These are phyloP conservation scores for Uronychia binucleata DNA, from an alignment of 73 alveolate genomes.

Conservation along the genomic window DNA sequence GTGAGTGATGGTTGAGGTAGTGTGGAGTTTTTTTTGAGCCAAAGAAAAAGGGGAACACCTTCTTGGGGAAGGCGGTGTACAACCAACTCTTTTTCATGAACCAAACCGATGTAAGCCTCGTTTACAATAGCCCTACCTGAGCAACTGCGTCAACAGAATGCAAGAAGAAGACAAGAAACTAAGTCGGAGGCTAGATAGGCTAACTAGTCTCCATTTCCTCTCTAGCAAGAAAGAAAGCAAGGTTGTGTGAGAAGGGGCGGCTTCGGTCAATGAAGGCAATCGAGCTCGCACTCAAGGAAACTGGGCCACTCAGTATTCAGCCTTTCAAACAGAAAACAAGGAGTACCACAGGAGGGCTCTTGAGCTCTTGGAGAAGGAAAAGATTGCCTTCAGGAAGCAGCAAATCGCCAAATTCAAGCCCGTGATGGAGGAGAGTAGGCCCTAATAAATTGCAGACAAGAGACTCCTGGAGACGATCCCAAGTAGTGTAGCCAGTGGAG, in stretches of 20 bases:
- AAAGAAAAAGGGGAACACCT: too few relatives aligned
- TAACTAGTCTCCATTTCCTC: not conserved
- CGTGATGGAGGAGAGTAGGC: not conserved
- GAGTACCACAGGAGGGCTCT: not conserved
- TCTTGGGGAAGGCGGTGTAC: too few relatives aligned
- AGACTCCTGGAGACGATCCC: not conserved
- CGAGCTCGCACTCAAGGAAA: not conserved
- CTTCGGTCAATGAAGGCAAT: not conserved
- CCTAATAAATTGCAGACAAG: not conserved
- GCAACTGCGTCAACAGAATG: not conserved
- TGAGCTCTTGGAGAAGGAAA: not conserved
- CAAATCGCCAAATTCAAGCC: not conserved
- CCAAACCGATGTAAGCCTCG: not conserved
- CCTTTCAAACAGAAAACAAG: not conserved
- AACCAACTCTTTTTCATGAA: not conserved
- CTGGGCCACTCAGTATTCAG: not conserved
- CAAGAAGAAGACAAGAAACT: not conserved
- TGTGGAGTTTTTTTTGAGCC: too few relatives aligned
- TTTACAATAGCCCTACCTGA: not conserved
- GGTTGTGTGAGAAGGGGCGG: not conserved
- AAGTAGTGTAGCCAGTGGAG: not conserved
- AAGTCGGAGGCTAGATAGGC: not conserved
- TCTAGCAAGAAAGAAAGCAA: not conserved
- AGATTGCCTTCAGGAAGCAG: not conserved
- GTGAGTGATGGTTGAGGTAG: too few relatives aligned